Conservation (phyloP, 805 yeast genomes). For the Candida yuanshanica region DNA sequence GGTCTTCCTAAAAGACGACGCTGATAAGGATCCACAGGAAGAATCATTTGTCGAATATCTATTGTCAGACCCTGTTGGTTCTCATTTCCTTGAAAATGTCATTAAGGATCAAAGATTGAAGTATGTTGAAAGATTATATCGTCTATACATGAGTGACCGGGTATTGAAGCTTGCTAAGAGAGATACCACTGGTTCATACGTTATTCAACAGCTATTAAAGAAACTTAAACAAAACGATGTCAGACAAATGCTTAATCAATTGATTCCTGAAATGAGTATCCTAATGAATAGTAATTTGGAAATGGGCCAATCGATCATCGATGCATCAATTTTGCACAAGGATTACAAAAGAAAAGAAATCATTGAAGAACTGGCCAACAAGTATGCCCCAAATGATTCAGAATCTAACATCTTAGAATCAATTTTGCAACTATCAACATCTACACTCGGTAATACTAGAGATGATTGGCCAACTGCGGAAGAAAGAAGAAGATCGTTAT, state of each 20-base stretch:
- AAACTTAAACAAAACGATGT: constrained; percentile 61
- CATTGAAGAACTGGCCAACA: constrained; percentile 41
- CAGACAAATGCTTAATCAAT: constrained; percentile 51
- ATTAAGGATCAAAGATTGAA: constrained; percentile 61
- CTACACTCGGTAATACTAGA: constrained; percentile 75
- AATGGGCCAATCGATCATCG: constrained; percentile 59
- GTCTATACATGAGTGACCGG: constrained; percentile 67
- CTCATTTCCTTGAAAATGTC: constrained; percentile 79
- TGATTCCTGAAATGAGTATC: constrained; percentile 61
- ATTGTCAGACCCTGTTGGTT: constrained; percentile 84
- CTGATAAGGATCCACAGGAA: constrained; percentile 52
- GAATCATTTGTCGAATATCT: constrained; percentile 80
- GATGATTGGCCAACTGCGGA: constrained; percentile 93
- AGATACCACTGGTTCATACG: constrained; percentile 79
- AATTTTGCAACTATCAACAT: constrained; percentile 54
- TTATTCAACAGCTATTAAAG: constrained; percentile 64
- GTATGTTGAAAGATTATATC: constrained; percentile 65
- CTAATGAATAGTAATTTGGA: constrained; percentile 65
- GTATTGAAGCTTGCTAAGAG: constrained; percentile 69
- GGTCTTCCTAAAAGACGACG: constrained; percentile 46
- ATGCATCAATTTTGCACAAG: constrained; percentile 53
- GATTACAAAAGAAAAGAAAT: constrained; percentile 58
- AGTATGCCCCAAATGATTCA: constrained; percentile 34
- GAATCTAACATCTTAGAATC: constrained; percentile 53
- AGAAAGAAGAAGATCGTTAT: constrained; percentile 73